These are phyloP conservation scores for Salvia miltiorrhiza DNA, from an alignment of 257 asterid species.

Conservation along the genomic window DNA sequence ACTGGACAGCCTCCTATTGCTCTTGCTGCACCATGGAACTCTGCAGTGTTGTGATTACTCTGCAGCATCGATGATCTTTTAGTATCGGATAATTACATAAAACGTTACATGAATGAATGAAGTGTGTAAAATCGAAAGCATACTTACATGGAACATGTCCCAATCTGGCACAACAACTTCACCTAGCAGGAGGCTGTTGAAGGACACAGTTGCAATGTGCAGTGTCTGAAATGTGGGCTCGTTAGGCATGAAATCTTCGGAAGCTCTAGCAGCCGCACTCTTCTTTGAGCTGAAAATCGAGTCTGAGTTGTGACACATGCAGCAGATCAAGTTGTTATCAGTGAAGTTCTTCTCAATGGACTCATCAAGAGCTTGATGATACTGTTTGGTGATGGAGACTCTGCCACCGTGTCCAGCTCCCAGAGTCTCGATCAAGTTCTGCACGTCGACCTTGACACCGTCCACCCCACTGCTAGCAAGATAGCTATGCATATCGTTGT, in stretches of 20 bases:
- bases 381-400: conserved; percentile 54
- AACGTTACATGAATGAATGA: too few species aligned
- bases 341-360: conserved; percentile 52
- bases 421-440: conserved; percentile 51
- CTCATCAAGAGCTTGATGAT: conserved; percentile 59
- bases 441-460: conserved; percentile 83
- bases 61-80: background rate
- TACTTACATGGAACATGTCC: conserved; percentile 67
- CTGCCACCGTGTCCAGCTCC: conserved; percentile 69
- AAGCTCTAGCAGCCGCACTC: conserved; percentile 56
- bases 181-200: conserved; percentile 55
- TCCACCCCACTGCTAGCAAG: conserved; percentile 58
- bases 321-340: conserved; percentile 51
- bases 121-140: background rate
- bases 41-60: conserved; percentile 48
- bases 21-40: conserved; percentile 58
- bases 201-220: conserved; percentile 53
- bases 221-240: conserved; percentile 53
- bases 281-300: conserved; percentile 47
- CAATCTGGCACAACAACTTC: conserved; percentile 58
- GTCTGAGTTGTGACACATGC: conserved; percentile 65
- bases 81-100: background rate
- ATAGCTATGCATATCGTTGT: conserved; percentile 67
- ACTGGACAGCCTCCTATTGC: conserved; percentile 61
- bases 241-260: conserved; percentile 65